These are phyloP conservation scores for Penicillium occitanis DNA, from an alignment of 2,329 filamentous ascomycete genomes.

Conservation along the genomic window DNA sequence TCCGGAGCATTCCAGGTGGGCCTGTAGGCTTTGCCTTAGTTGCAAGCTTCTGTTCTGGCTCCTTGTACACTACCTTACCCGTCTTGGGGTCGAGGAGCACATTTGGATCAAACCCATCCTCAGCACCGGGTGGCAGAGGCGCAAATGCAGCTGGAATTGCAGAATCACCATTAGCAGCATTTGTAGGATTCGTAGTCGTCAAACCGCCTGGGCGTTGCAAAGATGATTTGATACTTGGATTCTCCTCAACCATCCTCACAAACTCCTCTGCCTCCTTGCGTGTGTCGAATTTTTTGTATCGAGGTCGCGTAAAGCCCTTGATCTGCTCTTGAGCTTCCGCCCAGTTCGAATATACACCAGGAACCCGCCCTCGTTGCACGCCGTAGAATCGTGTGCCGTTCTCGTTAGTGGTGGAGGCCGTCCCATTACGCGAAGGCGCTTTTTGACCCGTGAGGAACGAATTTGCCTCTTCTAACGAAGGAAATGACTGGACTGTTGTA, in stretches of 20 bases:
- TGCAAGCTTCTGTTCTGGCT: constrained; percentile 48
- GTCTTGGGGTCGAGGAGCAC: constrained; percentile 55
- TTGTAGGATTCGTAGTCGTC: constrained; percentile 42
- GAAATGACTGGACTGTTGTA: constrained; percentile 73
- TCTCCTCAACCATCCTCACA: constrained; percentile 51
- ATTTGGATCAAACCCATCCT: constrained; percentile 63
- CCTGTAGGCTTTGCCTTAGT: constrained; percentile 48
- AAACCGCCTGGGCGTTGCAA: constrained; percentile 39
- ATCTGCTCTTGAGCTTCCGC: constrained; percentile 70
- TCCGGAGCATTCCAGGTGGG: constrained; percentile 54
- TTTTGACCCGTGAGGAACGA: constrained; percentile 68
- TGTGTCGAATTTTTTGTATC: constrained; percentile 67
- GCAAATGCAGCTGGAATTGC: constrained; percentile 55
- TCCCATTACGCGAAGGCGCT: constrained; percentile 33
- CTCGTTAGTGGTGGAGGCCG: constrained; percentile 34
- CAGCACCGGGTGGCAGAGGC: constrained; percentile 55
- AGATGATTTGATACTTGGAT: constrained; percentile 19
- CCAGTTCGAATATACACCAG: constrained; percentile 68
- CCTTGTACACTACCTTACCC: constrained; percentile 58
- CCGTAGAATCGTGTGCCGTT: constrained; percentile 58
- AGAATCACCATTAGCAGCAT: constrained; percentile 39
- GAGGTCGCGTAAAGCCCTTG: constrained; percentile 66
- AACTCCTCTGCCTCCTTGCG: constrained; percentile 75
- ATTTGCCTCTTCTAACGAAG: constrained; percentile 70
- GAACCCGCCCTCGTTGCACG: constrained; percentile 57